Evolutionary conservation across 345 rosid species (phyloP).

Genomic region (Moricandia moricandioides): DNA sequence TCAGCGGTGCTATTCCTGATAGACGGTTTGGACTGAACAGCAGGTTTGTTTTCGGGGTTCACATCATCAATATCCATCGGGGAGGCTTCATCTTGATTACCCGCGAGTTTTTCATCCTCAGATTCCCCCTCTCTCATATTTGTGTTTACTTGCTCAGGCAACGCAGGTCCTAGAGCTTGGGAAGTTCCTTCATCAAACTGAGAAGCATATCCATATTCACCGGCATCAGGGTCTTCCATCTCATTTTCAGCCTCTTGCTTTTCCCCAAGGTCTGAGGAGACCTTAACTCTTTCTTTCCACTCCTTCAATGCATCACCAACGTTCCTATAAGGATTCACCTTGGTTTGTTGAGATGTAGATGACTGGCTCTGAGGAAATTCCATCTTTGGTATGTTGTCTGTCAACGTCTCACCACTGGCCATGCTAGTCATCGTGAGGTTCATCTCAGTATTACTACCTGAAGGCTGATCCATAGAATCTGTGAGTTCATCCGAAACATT

Average conservation of each 20-base stretch:
- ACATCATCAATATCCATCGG: conserved; percentile 67
- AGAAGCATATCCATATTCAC: conserved; percentile 72
- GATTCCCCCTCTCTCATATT: conserved; percentile 44
- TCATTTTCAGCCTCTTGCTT: conserved; percentile 50
- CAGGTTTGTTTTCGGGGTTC: conserved; percentile 42
- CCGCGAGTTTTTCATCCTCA: conserved; percentile 48
- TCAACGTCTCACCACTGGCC: conserved; percentile 50
- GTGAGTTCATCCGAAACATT: conserved; percentile 47
- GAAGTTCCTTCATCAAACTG: conserved; percentile 74
- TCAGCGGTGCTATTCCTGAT: conserved; percentile 43
- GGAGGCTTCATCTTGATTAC: conserved; percentile 43
- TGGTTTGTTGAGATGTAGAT: conserved; percentile 45
- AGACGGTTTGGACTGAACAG: conserved; percentile 35
- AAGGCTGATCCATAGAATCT: conserved; percentile 51
- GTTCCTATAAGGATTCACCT: conserved; percentile 72
- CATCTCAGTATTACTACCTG: conserved; percentile 48
- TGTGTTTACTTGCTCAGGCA: conserved; percentile 69
- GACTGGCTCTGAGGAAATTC: conserved; percentile 48
- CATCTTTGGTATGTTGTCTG: conserved; percentile 44
- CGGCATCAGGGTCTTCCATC: conserved; percentile 67
- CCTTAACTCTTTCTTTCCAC: conserved; percentile 88
- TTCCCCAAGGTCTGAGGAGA: conserved; percentile 62
- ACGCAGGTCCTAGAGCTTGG: conserved; percentile 88
- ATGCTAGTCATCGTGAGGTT: conserved; percentile 47
- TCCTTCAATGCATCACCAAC: conserved; percentile 86